A percentile compares a stretch with the other conserved stretches of the same genome.
Evolutionary conservation across 2,329 filamentous ascomycete species (phyloP).

Genomic region (Paecilomyces sp.): DNA sequence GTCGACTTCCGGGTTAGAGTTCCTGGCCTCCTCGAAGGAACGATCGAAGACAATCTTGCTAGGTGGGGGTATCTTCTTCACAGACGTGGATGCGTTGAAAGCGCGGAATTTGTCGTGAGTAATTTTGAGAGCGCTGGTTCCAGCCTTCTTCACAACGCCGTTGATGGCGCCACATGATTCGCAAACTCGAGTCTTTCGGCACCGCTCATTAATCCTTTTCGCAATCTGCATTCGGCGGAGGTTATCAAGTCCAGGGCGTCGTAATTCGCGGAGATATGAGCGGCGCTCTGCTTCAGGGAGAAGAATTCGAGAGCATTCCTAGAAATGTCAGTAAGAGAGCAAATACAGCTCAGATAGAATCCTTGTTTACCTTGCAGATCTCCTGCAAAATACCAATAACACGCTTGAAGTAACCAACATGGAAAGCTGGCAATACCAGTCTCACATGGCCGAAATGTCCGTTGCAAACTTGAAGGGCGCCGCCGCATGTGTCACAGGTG

Average conservation of each 20-base stretch:
- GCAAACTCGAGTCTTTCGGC: conserved; percentile 77
- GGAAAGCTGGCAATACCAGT: conserved; percentile 84
- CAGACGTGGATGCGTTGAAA: conserved; percentile 81
- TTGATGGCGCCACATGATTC: conserved; percentile 76
- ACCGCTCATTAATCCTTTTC: conserved; percentile 84
- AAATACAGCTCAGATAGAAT: not conserved
- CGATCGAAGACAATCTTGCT: conserved; percentile 80
- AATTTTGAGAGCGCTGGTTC: conserved; percentile 76
- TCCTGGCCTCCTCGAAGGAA: conserved; percentile 74
- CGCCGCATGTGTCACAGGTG: conserved; percentile 74
- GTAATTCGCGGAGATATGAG: conserved; percentile 69
- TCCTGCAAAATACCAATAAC: conserved; percentile 87
- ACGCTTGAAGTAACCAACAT: conserved; percentile 92
- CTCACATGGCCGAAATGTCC: conserved; percentile 94
- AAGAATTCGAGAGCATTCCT: conserved; percentile 76
- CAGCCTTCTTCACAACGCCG: conserved; percentile 84
- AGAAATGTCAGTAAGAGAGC: conserved; percentile 3
- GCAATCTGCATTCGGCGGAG: conserved; percentile 73
- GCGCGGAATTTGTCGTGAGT: conserved; percentile 86
- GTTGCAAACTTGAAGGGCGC: conserved; percentile 75
- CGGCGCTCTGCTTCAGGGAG: conserved; percentile 74
- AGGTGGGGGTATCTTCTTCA: conserved; percentile 72
- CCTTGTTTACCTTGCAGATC: conserved; percentile 67
- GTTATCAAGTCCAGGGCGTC: conserved; percentile 78
- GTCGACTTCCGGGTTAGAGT: conserved; percentile 72